Evolutionary conservation across 2,329 filamentous ascomycete genomes (phyloP).

Genomic region (Aureobasidium musti): DNA sequence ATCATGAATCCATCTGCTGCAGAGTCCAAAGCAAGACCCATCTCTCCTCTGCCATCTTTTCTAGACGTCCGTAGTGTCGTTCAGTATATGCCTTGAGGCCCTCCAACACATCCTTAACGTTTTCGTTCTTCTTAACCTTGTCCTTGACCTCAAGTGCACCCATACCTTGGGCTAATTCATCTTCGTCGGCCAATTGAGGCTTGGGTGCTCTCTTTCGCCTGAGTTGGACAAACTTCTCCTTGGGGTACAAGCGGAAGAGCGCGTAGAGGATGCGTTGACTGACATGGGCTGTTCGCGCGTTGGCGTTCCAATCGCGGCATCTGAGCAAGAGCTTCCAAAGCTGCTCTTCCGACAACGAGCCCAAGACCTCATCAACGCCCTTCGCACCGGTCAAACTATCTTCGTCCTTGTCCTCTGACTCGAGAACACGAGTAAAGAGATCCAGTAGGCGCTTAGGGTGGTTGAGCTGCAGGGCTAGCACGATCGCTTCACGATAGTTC

Average conservation of each 20-base stretch:
- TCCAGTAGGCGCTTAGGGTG: constrained; percentile 84
- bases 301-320: constrained; percentile 96
- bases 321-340: constrained; percentile 79
- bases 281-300: constrained; percentile 79
- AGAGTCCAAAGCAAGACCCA: constrained; percentile 93
- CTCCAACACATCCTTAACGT: constrained; percentile 79
- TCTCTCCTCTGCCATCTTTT: constrained; percentile 90
- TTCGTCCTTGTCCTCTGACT: constrained; percentile 60
- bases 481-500: constrained; percentile 91
- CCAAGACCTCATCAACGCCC: constrained; percentile 79
- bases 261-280: constrained; percentile 83
- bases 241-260: constrained; percentile 77
- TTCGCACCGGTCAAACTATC: constrained; percentile 65
- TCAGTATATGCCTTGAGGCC: constrained; percentile 91
- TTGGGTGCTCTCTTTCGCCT: constrained; percentile 36
- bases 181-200: constrained; percentile 33
- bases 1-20: constrained; percentile 75
- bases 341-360: constrained; percentile 78
- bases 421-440: constrained; percentile 79
- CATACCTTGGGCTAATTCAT: constrained; percentile 37
- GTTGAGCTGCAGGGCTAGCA: constrained; percentile 87
- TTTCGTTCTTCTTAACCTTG: constrained; percentile 55
- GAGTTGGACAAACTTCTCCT: constrained; percentile 65
- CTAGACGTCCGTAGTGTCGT: constrained; percentile 84
- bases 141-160: constrained; percentile 37